phyloP scores from a whole-genome alignment of 2,329 filamentous ascomycete genomes.

The Aureobasidium sp. region DNA sequence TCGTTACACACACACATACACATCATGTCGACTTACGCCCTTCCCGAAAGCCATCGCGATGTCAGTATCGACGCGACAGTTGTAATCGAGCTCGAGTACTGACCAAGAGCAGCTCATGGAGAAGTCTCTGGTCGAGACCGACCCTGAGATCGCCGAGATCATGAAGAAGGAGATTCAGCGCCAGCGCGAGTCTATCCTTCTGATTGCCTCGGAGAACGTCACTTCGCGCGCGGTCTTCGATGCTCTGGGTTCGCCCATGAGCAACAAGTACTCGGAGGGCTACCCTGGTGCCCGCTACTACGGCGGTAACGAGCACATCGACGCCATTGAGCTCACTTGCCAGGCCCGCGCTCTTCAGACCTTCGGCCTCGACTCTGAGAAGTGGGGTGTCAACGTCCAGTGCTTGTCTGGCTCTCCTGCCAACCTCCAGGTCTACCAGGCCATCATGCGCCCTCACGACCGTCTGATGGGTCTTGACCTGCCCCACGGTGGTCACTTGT shows the following conservation, averaged over 20 bases:
- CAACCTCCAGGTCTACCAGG: conserved; percentile 97
- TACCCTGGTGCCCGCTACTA: conserved; percentile 98
- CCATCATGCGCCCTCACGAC: conserved; percentile 90
- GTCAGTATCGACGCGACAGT: conserved; percentile 34
- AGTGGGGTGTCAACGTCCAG: conserved; percentile 99
- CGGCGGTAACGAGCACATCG: conserved; percentile 97
- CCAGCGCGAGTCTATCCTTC: conserved; percentile 95
- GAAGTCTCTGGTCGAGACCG: conserved; percentile 82
- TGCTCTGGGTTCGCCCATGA: conserved; percentile 88
- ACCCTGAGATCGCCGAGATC: conserved; percentile 90
- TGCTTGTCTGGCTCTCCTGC: conserved; percentile 67
- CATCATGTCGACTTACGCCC: conserved; percentile 42
- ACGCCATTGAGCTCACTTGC: conserved; percentile 90
- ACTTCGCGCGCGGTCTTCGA: conserved; percentile 97
- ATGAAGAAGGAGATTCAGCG: conserved; percentile 96
- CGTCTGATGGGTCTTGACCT: conserved; percentile 95
- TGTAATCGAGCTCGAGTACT: background rate
- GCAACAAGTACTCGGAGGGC: conserved; percentile 96
- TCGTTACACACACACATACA: conserved; percentile 1
- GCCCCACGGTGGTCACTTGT: conserved; percentile 88
- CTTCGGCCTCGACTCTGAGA: conserved; percentile 74
- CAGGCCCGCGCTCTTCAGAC: conserved; percentile 87
- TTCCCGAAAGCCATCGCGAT: conserved; percentile 57
- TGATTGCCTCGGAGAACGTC: conserved; percentile 99
- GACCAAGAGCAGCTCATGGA: conserved; percentile 68